A percentile compares a stretch with the other conserved stretches of the same genome.
Conservation (phyloP, 352 stramenopile genomes). For the Phytophthora fragariaefolia region DNA sequence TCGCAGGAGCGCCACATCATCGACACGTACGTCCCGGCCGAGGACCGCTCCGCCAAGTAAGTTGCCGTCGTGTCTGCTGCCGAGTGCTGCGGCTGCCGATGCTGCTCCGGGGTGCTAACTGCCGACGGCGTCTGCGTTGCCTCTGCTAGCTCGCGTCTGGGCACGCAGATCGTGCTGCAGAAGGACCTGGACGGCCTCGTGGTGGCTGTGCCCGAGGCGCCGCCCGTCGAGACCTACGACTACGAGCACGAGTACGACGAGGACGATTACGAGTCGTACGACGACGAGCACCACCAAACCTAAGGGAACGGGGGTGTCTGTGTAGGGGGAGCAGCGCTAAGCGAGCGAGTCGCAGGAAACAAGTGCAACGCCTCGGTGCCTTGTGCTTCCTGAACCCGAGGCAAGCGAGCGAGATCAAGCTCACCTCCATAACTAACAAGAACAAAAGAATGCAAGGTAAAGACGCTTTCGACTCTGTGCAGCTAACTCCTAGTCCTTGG, state of each 20-base stretch:
- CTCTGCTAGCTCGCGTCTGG: constrained; percentile 77
- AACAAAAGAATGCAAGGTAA: constrained; percentile 32
- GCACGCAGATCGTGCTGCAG: constrained; percentile 87
- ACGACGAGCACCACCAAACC: constrained; percentile 65
- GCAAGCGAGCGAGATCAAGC: constrained; percentile 11
- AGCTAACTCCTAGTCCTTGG: constrained; percentile 37
- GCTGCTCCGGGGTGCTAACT: not conserved
- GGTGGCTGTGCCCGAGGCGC: constrained; percentile 85
- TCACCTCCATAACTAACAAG: constrained; percentile 34
- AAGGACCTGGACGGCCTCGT: constrained; percentile 90
- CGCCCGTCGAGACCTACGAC: constrained; percentile 83
- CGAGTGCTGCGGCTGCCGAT: not conserved
- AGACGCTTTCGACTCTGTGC: constrained; percentile 3
- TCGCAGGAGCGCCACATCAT: constrained; percentile 82
- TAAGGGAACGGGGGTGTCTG: constrained; percentile 17
- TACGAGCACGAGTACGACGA: constrained; percentile 91
- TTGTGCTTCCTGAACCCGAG: not conserved
- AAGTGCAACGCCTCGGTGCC: not conserved
- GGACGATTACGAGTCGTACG: constrained; percentile 76
- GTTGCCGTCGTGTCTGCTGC: constrained; percentile 18
- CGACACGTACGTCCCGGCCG: constrained; percentile 74
- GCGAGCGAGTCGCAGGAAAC: constrained; percentile 4
- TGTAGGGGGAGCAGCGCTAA: constrained; percentile 5
- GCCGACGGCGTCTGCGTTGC: not conserved
- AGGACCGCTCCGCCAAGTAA: constrained; percentile 84